Evolutionary conservation across 2,329 filamentous ascomycete genomes (phyloP), one percentile per base, ranked within the genome.

Genomic region (Penicillium sp.): DNA sequence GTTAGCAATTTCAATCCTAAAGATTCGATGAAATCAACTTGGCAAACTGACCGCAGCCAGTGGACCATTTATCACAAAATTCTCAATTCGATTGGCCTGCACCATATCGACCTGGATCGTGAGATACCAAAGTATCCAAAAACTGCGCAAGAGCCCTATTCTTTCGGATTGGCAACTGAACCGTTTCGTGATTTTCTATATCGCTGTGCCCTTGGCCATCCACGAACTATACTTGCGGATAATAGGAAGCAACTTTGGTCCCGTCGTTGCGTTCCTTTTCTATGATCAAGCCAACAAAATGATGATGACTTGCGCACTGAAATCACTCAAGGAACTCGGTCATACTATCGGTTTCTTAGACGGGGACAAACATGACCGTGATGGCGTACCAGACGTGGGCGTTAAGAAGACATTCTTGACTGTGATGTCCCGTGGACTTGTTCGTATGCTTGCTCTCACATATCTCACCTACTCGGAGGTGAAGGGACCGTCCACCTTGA

Each of bases 371-470:
- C 61, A 65, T 16, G 60, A 58, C 19, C 59, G 63, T 5, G 76
- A 79, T 24, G 71, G 73, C 6, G 70, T 79, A 1, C 77, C 76
- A 0, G 76, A 79, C 34, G 65, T 69, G 1, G 73, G 71, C 16
- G 69, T 75, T 3, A 53, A 26, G 10, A 72, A 74, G 51, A 69
- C 75, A 3, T 67, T 65, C 9, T 69, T 74, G 4, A 54, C 69
- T 1, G 58, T 71, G 51, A 63, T 76, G 56, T 63, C 69, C 5
- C 10, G 10, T 28, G 5, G 5, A 28, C 5, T 10, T 5, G 5
- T 28, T 10, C 24, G 24, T 10, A 5, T 10, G 5, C 10, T 28
- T 5, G 10, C 10, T 10, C 5, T 5, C 10, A 10, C 10, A 5
- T 10, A 5, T 10, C 10, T 5, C 24, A 28, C 5, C 24, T 28